These are phyloP conservation scores for Mollisia scopiformis DNA, from an alignment of 2,329 filamentous ascomycete genomes.

Conservation along the genomic window DNA sequence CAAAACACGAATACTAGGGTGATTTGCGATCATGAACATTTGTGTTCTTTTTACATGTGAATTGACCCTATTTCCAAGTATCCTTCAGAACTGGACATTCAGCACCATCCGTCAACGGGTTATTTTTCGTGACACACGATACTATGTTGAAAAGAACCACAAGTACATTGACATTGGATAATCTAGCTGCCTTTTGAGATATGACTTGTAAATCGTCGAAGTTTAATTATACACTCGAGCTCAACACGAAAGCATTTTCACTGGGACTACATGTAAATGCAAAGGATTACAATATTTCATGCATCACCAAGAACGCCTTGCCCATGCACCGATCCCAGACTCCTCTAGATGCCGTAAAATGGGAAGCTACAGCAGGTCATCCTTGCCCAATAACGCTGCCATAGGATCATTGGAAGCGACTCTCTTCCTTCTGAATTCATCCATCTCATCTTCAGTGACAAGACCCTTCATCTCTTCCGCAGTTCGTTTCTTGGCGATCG, in stretches of 20 bases:
- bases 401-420: constrained; percentile 81
- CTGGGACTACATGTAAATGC: neutral
- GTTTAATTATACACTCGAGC: neutral
- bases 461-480: constrained; percentile 78
- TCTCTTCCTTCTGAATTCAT: constrained; percentile 79
- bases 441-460: constrained; percentile 82
- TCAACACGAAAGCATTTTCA: neutral
- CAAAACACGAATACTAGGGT: neutral
- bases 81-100: no score
- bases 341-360: constrained; percentile 18
- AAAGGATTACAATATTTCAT: neutral
- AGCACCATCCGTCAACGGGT: no score
- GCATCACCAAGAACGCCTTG: neutral
- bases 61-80: no score
- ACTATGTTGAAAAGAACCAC: no score
- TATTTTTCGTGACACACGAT: no score
- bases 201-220: neutral
- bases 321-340: constrained; percentile 14
- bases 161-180: no score
- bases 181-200: no score
- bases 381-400: constrained; percentile 77
- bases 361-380: constrained; percentile 56
- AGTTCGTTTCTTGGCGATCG: constrained; percentile 71
- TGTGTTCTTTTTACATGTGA: neutral
- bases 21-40: neutral